Conservation (phyloP, 2,329 filamentous ascomycete genomes). For the Nothopassalora personata region DNA sequence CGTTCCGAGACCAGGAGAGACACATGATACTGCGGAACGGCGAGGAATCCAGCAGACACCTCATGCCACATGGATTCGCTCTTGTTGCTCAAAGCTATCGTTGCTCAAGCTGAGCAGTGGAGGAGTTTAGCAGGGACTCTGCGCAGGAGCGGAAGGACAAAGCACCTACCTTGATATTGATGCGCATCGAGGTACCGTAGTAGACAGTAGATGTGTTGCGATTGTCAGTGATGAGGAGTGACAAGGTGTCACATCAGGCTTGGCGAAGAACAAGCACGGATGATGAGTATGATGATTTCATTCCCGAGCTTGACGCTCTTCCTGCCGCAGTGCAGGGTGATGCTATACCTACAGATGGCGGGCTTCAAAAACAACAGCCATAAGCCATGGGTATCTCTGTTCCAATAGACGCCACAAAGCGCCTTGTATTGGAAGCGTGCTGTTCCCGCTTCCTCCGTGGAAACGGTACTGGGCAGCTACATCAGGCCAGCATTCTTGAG, state of each 20-base stretch:
- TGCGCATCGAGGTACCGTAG: background rate
- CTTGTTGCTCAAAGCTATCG: background rate
- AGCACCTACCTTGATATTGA: slow-evolving; percentile 8
- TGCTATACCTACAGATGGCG: slow-evolving; percentile 25
- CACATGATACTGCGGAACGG: background rate
- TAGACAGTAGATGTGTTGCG: background rate
- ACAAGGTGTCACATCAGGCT: slow-evolving; percentile 7
- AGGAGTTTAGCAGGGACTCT: slow-evolving; percentile 6
- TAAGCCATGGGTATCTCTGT: slow-evolving; percentile 21
- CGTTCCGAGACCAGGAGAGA: background rate
- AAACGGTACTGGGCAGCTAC: slow-evolving; percentile 30
- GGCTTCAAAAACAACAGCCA: slow-evolving; percentile 30
- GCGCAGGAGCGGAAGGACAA: background rate
- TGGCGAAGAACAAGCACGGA: slow-evolving; percentile 17
- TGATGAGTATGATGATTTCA: slow-evolving; percentile 20
- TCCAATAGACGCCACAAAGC: slow-evolving; percentile 27
- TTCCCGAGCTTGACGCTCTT: slow-evolving; percentile 21
- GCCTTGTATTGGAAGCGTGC: slow-evolving; percentile 30
- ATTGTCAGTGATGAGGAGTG: background rate
- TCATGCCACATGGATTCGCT: slow-evolving; percentile 5
- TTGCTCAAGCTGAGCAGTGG: background rate
- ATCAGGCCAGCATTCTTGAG: slow-evolving; percentile 24
- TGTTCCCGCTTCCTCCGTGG: slow-evolving; percentile 22
- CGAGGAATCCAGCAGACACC: background rate
- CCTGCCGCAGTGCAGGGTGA: slow-evolving; percentile 28